phyloP scores from a whole-genome alignment of 2,329 filamentous ascomycete species.

The Endoconidiophora laricicola region DNA sequence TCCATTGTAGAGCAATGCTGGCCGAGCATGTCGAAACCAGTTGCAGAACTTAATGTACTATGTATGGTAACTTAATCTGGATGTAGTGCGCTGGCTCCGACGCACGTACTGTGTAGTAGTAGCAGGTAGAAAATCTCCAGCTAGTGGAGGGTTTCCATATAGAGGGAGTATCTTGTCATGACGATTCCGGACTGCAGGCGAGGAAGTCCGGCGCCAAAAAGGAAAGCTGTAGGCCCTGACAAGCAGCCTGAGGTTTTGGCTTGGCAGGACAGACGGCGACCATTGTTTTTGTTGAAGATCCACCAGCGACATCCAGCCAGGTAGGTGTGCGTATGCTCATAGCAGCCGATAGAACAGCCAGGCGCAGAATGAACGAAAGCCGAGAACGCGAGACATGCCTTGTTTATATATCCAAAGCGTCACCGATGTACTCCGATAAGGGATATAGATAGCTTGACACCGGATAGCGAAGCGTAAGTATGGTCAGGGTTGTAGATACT shows the following conservation, averaged over 20 bases:
- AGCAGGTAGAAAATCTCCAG: not conserved
- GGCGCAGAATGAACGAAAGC: not conserved
- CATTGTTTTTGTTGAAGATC: not conserved
- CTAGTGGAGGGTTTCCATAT: not conserved
- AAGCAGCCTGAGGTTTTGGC: not conserved
- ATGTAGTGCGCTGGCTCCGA: too few species aligned
- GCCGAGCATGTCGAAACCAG: not conserved
- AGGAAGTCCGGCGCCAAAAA: conserved; percentile 6
- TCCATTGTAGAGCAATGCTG: conserved; percentile 3
- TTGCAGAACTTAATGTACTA: not conserved
- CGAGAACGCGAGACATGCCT: conserved; percentile 7
- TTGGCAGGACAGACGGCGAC: not conserved
- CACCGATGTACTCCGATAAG: too few species aligned
- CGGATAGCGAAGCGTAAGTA: too few species aligned
- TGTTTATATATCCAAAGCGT: not conserved
- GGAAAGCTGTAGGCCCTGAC: not conserved
- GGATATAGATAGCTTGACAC: too few species aligned
- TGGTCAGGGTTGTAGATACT: too few species aligned
- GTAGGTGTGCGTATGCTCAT: not conserved
- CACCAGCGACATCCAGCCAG: not conserved
- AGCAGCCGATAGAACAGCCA: not conserved
- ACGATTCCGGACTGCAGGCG: conserved; percentile 1
- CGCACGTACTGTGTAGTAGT: too few species aligned
- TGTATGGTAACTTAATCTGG: too few species aligned
- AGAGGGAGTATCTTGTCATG: not conserved